phyloP scores from a whole-genome alignment of 1,139 yeast species.

The Eremothecium gossypii region DNA sequence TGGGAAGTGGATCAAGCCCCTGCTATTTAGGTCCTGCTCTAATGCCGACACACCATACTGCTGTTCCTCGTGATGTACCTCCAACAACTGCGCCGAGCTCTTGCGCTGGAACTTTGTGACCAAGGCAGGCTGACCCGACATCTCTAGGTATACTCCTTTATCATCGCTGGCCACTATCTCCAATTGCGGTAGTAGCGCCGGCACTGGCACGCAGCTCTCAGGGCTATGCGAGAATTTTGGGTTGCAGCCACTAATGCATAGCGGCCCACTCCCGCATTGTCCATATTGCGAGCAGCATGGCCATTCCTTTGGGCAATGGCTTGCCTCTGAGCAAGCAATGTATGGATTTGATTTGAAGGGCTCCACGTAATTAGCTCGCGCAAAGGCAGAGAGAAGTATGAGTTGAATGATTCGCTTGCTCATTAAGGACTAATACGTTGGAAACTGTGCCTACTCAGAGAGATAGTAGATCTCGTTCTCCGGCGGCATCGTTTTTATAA shows the following conservation, averaged over 20 bases:
- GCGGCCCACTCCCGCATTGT: conserved; percentile 72
- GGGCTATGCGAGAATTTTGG: conserved; percentile 53
- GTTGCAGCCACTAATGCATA: conserved; percentile 80
- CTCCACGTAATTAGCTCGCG: conserved; percentile 8
- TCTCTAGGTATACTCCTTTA: not conserved
- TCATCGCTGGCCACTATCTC: not conserved
- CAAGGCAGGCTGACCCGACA: conserved; percentile 3
- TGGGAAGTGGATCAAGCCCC: conserved; percentile 21
- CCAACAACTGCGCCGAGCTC: not conserved
- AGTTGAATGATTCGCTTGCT: no score
- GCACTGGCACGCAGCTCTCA: conserved; percentile 55
- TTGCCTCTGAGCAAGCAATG: conserved; percentile 39
- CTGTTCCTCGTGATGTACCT: conserved; percentile 4
- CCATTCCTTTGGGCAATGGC: conserved; percentile 54
- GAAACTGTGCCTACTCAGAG: no score
- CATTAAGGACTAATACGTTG: no score
- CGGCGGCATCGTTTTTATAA: no score
- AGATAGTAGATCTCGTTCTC: no score
- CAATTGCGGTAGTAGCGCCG: conserved; percentile 21
- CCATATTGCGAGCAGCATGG: conserved; percentile 87
- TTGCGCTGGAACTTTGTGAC: not conserved
- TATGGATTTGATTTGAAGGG: conserved; percentile 18
- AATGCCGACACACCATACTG: conserved; percentile 2
- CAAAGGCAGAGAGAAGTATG: not conserved
- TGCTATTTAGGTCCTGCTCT: conserved; percentile 11